These are phyloP conservation scores for Pecoramyces ruminantium DNA, from an alignment of 192 early-diverging fungal genomes.

Conservation along the genomic window DNA sequence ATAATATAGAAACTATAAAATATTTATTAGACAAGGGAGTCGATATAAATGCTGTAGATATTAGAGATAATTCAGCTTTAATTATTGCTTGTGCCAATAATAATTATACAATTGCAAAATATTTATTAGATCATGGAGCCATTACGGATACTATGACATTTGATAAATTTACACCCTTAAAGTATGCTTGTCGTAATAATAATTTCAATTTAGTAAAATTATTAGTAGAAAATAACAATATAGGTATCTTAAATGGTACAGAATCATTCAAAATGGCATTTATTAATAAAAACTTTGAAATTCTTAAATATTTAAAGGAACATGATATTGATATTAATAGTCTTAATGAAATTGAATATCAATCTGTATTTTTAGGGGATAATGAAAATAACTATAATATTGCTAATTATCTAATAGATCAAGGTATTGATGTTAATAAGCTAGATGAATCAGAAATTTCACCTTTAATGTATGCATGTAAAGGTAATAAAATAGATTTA, in stretches of 20 bases:
- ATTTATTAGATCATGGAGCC: not conserved
- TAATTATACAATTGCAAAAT: not conserved
- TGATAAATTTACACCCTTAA: not conserved
- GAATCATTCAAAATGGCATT: not conserved
- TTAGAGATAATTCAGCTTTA: not conserved
- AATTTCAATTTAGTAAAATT: not conserved
- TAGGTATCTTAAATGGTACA: not conserved
- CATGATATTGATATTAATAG: not conserved
- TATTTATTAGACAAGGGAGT: not conserved
- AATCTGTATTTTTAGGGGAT: not conserved
- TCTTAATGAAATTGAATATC: not conserved
- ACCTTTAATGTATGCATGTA: not conserved
- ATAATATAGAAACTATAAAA: not conserved
- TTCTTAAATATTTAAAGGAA: not conserved
- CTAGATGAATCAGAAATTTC: not conserved
- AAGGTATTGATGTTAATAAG: not conserved
- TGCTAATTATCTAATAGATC: not conserved
- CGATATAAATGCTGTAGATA: not conserved
- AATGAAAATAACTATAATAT: not conserved
- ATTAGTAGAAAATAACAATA: not conserved
- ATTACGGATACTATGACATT: not conserved
- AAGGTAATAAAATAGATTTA: not conserved
- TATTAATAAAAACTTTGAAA: not conserved
- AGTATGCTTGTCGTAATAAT: not conserved
- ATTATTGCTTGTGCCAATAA: not conserved